Conservation (phyloP, 345 rosid genomes). For the Theobroma cacao region DNA sequence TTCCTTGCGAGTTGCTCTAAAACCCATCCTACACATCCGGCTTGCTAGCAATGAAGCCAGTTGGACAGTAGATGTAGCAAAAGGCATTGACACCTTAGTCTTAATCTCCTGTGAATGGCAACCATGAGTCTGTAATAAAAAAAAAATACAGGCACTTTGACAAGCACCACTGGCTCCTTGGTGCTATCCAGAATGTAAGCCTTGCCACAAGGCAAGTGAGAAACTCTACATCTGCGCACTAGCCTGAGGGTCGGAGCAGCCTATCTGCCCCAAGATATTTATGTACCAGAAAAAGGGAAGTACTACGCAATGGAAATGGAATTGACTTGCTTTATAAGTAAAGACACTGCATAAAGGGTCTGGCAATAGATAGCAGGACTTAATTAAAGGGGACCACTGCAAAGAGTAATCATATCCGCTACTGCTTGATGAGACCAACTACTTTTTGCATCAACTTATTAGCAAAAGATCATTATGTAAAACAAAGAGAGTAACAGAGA, state of each 20-base stretch:
- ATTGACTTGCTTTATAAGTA: background rate
- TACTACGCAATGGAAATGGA: background rate
- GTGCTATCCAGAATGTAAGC: too few relatives aligned
- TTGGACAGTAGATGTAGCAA: background rate
- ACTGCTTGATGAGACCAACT: background rate
- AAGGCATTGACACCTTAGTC: background rate
- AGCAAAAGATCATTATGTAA: background rate
- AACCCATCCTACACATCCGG: too few relatives aligned
- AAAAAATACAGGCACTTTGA: too few relatives aligned
- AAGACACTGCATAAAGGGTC: background rate
- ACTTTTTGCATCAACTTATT: background rate
- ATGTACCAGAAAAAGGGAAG: too few relatives aligned
- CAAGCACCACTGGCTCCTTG: too few relatives aligned
- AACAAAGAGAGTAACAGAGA: background rate
- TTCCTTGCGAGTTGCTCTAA: too few relatives aligned
- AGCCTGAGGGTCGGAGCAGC: too few relatives aligned
- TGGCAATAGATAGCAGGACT: background rate
- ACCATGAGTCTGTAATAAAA: background rate
- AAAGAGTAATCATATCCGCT: background rate
- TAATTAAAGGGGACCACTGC: conserved; percentile 10
- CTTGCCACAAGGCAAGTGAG: too few relatives aligned
- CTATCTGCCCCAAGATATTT: too few relatives aligned
- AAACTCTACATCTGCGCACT: too few relatives aligned
- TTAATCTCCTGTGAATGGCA: conserved; percentile 1
- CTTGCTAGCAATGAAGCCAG: background rate